Conservation (phyloP, 257 asterid genomes). For the Misopates orontium region DNA sequence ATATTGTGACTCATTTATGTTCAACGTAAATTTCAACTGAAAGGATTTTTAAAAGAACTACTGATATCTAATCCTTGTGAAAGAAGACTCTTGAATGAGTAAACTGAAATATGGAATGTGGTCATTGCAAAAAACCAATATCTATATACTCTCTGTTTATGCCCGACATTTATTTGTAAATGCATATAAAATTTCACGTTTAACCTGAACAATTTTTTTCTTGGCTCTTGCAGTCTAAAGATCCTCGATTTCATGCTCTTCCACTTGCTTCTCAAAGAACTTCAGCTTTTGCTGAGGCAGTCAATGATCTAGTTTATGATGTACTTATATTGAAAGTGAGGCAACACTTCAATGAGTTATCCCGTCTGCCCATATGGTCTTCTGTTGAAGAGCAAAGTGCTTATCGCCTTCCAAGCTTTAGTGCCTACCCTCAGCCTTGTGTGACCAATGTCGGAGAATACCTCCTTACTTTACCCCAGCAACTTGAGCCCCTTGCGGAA, state of each 20-base stretch:
- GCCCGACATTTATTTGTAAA: conserved; percentile 5
- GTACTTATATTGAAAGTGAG: conserved; percentile 88
- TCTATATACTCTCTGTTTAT: not conserved
- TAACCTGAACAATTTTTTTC: conserved; percentile 23
- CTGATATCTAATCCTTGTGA: too few relatives aligned
- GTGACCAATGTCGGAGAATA: conserved; percentile 92
- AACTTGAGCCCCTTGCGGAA: conserved; percentile 94
- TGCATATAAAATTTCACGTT: conserved; percentile 9
- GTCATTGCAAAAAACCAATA: not conserved
- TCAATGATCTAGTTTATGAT: conserved; percentile 91
- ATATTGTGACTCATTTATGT: not conserved
- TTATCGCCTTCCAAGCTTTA: conserved; percentile 74
- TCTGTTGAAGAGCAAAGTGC: conserved; percentile 82
- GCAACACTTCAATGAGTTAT: conserved; percentile 69
- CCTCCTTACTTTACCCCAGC: conserved; percentile 98
- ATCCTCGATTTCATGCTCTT: conserved; percentile 96
- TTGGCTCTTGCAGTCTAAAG: conserved; percentile 77
- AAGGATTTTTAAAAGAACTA: not conserved
- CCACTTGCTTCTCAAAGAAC: conserved; percentile 90
- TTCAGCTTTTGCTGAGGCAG: conserved; percentile 88
- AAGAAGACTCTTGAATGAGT: not conserved
- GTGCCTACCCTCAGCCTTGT: conserved; percentile 89
- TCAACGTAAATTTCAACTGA: conserved; percentile 6
- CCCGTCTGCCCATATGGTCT: conserved; percentile 85
- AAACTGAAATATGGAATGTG: conserved; percentile 3